phyloP scores from a whole-genome alignment of 2,329 filamentous ascomycete species.

The Exserohilum turcica region DNA sequence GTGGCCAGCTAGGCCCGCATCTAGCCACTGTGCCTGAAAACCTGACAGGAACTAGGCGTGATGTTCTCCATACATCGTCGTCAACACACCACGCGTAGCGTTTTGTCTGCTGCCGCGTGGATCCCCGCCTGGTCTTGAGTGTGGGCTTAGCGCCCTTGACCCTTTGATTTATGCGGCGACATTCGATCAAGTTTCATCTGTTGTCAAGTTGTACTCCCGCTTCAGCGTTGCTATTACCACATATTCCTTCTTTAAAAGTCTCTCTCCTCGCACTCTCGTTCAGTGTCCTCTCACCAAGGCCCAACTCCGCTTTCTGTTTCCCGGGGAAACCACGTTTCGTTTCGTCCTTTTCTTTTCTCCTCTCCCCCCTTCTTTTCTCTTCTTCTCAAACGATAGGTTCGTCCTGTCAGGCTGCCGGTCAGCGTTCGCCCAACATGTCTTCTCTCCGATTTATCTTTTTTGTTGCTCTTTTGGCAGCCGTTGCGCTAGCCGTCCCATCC shows the following conservation, averaged over 20 bases:
- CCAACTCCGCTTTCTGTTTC: conserved; percentile 35
- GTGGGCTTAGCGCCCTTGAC: conserved; percentile 24
- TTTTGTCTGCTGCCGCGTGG: conserved; percentile 28
- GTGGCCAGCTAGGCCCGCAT: conserved; percentile 16
- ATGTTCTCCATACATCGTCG: conserved; percentile 11
- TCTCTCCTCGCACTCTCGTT: conserved; percentile 32
- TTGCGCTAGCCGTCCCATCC: conserved; percentile 55
- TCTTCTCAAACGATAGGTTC: conserved; percentile 21
- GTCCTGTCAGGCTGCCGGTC: conserved; percentile 46
- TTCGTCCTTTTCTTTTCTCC: conserved; percentile 27
- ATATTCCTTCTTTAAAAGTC: conserved; percentile 36
- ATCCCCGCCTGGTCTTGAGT: conserved; percentile 18
- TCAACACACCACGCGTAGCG: conserved; percentile 23
- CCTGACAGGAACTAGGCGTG: conserved; percentile 13
- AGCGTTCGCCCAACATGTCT: conserved; percentile 46
- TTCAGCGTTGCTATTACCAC: conserved; percentile 16
- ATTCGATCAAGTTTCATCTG: conserved; percentile 25
- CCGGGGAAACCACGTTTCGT: conserved; percentile 27
- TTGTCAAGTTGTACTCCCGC: conserved; percentile 23
- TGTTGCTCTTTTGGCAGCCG: conserved; percentile 55
- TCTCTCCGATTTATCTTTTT: conserved; percentile 49
- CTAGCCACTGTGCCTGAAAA: conserved; percentile 14
- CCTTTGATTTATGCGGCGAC: conserved; percentile 28
- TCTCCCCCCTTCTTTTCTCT: conserved; percentile 20
- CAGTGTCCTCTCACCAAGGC: conserved; percentile 34